phyloP scores from a whole-genome alignment of 2,329 filamentous ascomycete genomes.

The Leptographium radiaticola region DNA sequence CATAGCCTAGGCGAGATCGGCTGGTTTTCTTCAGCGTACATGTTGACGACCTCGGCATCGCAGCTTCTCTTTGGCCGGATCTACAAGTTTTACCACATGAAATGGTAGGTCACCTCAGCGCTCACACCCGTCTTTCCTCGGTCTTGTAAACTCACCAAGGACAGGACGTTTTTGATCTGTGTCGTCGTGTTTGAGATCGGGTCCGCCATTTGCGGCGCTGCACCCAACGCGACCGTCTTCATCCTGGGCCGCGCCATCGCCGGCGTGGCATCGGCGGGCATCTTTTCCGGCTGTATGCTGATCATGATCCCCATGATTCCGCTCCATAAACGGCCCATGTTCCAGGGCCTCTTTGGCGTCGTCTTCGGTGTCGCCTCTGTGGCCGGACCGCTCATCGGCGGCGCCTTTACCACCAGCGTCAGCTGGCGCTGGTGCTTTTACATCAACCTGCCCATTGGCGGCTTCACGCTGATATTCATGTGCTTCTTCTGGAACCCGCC shows the following conservation, averaged over 20 bases:
- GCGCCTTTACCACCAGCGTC: slow-evolving; percentile 36
- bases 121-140: not conserved
- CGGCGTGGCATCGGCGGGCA: slow-evolving; percentile 41
- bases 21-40: slow-evolving; percentile 51
- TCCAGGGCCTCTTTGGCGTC: slow-evolving; percentile 41
- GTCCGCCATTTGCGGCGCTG: slow-evolving; percentile 40
- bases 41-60: slow-evolving; percentile 44
- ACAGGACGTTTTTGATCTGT: slow-evolving; percentile 29
- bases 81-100: slow-evolving; percentile 39
- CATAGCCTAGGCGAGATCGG: slow-evolving; percentile 46
- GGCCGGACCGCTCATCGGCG: slow-evolving; percentile 39
- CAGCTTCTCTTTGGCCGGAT: slow-evolving; percentile 40
- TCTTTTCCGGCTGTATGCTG: slow-evolving; percentile 43
- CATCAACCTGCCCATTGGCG: slow-evolving; percentile 44
- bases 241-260: slow-evolving; percentile 45
- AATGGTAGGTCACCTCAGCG: slow-evolving; percentile 21
- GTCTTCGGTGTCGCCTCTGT: slow-evolving; percentile 43
- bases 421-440: slow-evolving; percentile 48
- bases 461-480: slow-evolving; percentile 33
- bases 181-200: slow-evolving; percentile 42
- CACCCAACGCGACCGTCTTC: slow-evolving; percentile 38
- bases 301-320: slow-evolving; percentile 46
- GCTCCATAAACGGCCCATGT: slow-evolving; percentile 45
- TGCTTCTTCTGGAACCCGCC: slow-evolving; percentile 34
- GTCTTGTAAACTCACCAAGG: not conserved